These are phyloP conservation scores for Tremella yokohamensis DNA, from an alignment of 768 basidiomycete species.

Conservation along the genomic window DNA sequence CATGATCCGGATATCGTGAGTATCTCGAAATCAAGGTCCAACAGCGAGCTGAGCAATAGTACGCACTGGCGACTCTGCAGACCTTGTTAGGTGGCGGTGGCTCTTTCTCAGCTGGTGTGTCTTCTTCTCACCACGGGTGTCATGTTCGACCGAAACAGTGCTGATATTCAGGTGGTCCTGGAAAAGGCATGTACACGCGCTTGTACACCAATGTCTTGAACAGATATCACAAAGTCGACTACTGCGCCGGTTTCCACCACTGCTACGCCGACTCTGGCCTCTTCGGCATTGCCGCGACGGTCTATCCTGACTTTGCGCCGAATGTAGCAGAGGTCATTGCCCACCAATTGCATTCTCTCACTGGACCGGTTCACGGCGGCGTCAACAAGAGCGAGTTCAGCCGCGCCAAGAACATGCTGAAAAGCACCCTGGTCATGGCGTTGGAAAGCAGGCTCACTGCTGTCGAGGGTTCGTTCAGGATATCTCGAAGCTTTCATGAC, in stretches of 20 bases:
- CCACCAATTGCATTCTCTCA: constrained; percentile 77
- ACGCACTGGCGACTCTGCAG: constrained; percentile 88
- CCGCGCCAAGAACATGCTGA: constrained; percentile 92
- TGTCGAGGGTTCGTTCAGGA: constrained; percentile 52
- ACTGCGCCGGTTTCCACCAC: constrained; percentile 95
- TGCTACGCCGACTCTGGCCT: constrained; percentile 91
- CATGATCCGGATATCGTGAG: constrained; percentile 75
- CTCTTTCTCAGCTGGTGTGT: constrained; percentile 82
- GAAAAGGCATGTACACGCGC: constrained; percentile 98
- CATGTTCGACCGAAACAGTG: constrained; percentile 4
- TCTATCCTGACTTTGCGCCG: constrained; percentile 60
- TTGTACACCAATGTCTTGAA: constrained; percentile 94
- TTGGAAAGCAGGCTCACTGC: constrained; percentile 65
- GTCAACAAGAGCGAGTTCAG: constrained; percentile 61
- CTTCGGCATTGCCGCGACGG: constrained; percentile 85
- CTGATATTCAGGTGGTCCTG: constrained; percentile 69
- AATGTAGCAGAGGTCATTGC: constrained; percentile 79
- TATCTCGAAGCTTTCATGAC: background rate
- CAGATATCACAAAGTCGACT: constrained; percentile 86
- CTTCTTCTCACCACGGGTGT: background rate
- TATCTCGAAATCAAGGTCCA: background rate
- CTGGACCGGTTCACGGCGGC: constrained; percentile 55
- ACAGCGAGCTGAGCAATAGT: constrained; percentile 48
- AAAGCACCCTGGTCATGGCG: constrained; percentile 88
- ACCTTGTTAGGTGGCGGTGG: constrained; percentile 92